phyloP scores from a whole-genome alignment of 345 rosid genomes.

The Populus tremula region DNA sequence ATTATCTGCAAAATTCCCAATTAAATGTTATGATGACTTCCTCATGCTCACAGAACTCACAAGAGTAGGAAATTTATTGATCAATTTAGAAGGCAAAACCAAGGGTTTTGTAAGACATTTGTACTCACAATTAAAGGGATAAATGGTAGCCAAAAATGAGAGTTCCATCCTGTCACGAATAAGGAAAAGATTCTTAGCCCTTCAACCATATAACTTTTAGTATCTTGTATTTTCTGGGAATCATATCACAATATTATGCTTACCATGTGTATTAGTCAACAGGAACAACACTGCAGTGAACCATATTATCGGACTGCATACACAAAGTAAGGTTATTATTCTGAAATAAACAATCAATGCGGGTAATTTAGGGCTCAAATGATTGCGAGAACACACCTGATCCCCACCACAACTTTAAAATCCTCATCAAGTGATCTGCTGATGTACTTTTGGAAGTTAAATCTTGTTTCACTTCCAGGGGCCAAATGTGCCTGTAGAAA shows the following conservation, averaged over 20 bases:
- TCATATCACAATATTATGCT: slow-evolving; percentile 12
- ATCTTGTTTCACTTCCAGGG: slow-evolving; percentile 60
- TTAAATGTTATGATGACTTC: neutral
- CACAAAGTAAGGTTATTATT: slow-evolving; percentile 11
- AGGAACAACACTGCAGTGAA: slow-evolving; percentile 61
- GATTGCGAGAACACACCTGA: slow-evolving; percentile 44
- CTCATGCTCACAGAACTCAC: neutral
- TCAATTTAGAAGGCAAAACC: neutral
- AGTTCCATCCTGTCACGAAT: slow-evolving; percentile 49
- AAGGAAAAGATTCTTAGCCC: neutral
- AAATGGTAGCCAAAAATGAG: slow-evolving; percentile 81
- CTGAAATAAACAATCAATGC: neutral
- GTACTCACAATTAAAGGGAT: slow-evolving; percentile 75
- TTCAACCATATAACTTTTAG: neutral
- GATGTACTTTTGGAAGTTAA: slow-evolving; percentile 82
- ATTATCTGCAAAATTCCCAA: slow-evolving; percentile 46
- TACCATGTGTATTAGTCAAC: slow-evolving; percentile 78
- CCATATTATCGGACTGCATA: slow-evolving; percentile 79
- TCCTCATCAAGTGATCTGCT: slow-evolving; percentile 82
- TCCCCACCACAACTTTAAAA: slow-evolving; percentile 83
- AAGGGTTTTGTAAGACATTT: neutral
- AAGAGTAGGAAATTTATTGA: neutral
- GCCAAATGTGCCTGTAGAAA: slow-evolving; percentile 79
- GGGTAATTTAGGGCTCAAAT: neutral
- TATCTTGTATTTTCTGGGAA: neutral